A percentile compares a stretch with the other conserved stretches of the same genome.
These are phyloP conservation scores for Physcomitrellopsis africana DNA, from an alignment of 225 moss, liverwort and hornwort genomes.

Conservation along the genomic window DNA sequence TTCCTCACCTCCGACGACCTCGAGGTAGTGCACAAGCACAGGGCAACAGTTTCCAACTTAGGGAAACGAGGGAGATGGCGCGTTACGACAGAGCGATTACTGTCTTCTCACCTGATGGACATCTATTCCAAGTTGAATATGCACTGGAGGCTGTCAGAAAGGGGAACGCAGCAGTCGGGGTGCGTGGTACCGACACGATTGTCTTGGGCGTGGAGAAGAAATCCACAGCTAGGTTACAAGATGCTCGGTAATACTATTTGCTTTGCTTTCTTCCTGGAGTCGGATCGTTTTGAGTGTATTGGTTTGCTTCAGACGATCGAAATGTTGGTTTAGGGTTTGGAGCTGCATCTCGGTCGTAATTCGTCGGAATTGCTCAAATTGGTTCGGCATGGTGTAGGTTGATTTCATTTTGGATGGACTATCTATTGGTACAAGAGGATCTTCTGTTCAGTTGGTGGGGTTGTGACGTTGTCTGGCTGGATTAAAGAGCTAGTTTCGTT, in stretches of 20 bases:
- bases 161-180: slow-evolving; percentile 94
- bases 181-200: slow-evolving; percentile 89
- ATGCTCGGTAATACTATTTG: slow-evolving; percentile 66
- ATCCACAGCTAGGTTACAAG: slow-evolving; percentile 95
- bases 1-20: too few relatives aligned
- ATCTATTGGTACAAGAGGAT: neutral
- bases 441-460: neutral
- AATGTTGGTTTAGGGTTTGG: slow-evolving; percentile 27
- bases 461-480: neutral
- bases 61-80: slow-evolving; percentile 54
- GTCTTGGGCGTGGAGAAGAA: slow-evolving; percentile 98
- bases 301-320: neutral
- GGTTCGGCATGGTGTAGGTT: neutral
- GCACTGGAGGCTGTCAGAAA: slow-evolving; percentile 91
- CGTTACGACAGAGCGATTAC: slow-evolving; percentile 97
- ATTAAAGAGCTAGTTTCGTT: neutral
- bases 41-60: too few relatives aligned
- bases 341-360: neutral
- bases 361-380: neutral
- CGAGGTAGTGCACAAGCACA: too few relatives aligned
- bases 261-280: neutral
- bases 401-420: neutral
- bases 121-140: slow-evolving; percentile 97
- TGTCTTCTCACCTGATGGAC: slow-evolving; percentile 94
- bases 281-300: neutral